A percentile compares a stretch with the other conserved stretches of the same genome.
These are phyloP conservation scores for Phytophthora sansomeana DNA, from an alignment of 352 stramenopile genomes.

Conservation along the genomic window DNA sequence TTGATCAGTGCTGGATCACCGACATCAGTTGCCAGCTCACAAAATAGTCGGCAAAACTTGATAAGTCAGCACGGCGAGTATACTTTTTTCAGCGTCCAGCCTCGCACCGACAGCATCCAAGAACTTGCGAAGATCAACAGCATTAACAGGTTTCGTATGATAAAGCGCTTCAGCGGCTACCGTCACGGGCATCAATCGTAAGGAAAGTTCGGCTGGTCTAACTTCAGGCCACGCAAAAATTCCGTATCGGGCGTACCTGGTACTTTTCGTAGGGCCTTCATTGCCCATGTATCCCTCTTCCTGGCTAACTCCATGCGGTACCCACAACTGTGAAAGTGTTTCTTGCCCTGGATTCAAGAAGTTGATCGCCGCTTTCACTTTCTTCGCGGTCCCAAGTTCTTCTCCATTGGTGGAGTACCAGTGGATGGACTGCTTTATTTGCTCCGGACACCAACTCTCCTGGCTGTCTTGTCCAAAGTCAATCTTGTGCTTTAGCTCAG, in stretches of 20 bases:
- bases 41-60: conserved; percentile 3
- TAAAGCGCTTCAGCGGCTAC: background rate
- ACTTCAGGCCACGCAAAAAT: conserved; percentile 20
- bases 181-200: background rate
- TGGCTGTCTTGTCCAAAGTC: conserved; percentile 3
- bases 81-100: background rate
- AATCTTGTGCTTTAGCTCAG: conserved; percentile 16
- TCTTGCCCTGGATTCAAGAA: conserved; percentile 29
- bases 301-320: conserved; percentile 10
- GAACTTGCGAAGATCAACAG: conserved; percentile 5
- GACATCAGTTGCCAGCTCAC: conserved; percentile 9
- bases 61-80: background rate
- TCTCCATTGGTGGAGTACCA: conserved; percentile 11
- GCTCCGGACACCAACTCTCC: background rate
- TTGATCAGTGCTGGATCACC: conserved; percentile 9
- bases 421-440: conserved; percentile 3
- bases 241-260: conserved; percentile 25
- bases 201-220: conserved; percentile 9
- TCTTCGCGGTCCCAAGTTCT: background rate
- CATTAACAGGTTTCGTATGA: background rate
- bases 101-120: conserved; percentile 2
- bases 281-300: conserved; percentile 26
- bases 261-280: conserved; percentile 19
- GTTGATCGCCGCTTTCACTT: conserved; percentile 3
- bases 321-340: conserved; percentile 17